Evolutionary conservation across 495 filamentous ascomycete species (phyloP).

Genomic region (Lophiotrema nucula): DNA sequence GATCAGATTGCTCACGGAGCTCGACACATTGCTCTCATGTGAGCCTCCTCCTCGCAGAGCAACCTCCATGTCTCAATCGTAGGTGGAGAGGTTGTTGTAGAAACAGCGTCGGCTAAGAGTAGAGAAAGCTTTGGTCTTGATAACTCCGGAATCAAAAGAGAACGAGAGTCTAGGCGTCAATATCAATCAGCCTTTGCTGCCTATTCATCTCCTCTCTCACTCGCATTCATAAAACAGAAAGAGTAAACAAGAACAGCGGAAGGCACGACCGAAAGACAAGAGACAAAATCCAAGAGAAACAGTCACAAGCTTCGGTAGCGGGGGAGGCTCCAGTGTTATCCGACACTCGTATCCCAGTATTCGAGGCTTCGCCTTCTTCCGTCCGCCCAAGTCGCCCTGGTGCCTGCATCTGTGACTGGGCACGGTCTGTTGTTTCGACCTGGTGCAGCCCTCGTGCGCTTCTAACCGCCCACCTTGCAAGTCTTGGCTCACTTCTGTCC

Average conservation of each 20-base stretch:
- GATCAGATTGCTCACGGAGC: slow-evolving; percentile 31
- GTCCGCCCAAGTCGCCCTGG: slow-evolving; percentile 7
- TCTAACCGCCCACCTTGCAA: slow-evolving; percentile 27
- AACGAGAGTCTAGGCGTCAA: too few relatives aligned
- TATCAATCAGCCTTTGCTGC: too few relatives aligned
- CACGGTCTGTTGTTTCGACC: slow-evolving; percentile 7
- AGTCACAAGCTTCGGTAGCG: slow-evolving; percentile 19
- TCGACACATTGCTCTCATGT: slow-evolving; percentile 8
- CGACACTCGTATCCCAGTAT: slow-evolving; percentile 10
- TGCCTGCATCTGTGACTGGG: slow-evolving; percentile 33
- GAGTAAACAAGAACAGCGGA: too few relatives aligned
- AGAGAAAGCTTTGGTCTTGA: too few relatives aligned
- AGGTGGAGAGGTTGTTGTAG: too few relatives aligned
- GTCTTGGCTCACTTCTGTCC: slow-evolving; percentile 3
- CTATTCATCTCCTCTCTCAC: too few relatives aligned
- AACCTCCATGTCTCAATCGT: neutral
- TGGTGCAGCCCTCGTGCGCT: slow-evolving; percentile 10
- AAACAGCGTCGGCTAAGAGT: too few relatives aligned
- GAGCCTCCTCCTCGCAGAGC: neutral
- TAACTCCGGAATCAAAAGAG: too few relatives aligned
- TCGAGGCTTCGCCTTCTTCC: slow-evolving; percentile 2
- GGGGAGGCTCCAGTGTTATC: slow-evolving; percentile 27
- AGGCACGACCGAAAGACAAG: neutral
- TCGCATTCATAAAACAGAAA: too few relatives aligned
- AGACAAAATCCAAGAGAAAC: neutral